A percentile compares a stretch with the other conserved stretches of the same genome.
Conservation (phyloP, 352 stramenopile genomes). For the Globisporangium canariense region DNA sequence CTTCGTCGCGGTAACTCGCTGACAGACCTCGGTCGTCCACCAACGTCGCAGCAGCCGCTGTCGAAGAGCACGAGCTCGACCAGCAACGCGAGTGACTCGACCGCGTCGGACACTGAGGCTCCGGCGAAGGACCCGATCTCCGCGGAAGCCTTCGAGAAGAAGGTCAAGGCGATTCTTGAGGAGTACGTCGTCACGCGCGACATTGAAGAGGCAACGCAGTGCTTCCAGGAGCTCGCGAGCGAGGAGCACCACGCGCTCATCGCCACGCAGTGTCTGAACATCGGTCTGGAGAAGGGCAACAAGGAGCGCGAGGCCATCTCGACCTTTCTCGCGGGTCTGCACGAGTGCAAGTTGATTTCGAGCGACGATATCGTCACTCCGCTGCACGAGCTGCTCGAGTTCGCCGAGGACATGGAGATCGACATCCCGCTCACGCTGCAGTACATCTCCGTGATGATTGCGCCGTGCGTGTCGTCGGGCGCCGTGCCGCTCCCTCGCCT, state of each 20-base stretch:
- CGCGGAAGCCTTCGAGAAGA: slow-evolving; percentile 73
- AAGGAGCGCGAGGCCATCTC: slow-evolving; percentile 58
- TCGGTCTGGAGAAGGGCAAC: slow-evolving; percentile 67
- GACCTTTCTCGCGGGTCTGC: slow-evolving; percentile 49
- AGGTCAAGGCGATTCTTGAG: slow-evolving; percentile 79
- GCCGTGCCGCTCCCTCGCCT: slow-evolving; percentile 40
- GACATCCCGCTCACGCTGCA: slow-evolving; percentile 70
- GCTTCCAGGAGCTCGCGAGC: slow-evolving; percentile 57
- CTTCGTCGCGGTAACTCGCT: slow-evolving; percentile 18
- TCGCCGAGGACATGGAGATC: slow-evolving; percentile 79
- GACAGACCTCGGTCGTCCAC: slow-evolving; percentile 29
- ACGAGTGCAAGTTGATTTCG: slow-evolving; percentile 47
- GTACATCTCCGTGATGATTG: slow-evolving; percentile 74
- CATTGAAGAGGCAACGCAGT: slow-evolving; percentile 65
- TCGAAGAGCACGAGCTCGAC: slow-evolving; percentile 8
- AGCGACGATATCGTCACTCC: slow-evolving; percentile 31
- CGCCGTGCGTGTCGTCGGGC: slow-evolving; percentile 44
- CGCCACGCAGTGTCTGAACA: slow-evolving; percentile 49
- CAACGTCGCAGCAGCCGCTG: slow-evolving; percentile 30
- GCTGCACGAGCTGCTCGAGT: slow-evolving; percentile 65
- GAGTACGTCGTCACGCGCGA: slow-evolving; percentile 87
- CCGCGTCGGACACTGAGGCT: slow-evolving; percentile 3
- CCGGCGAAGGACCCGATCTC: slow-evolving; percentile 24
- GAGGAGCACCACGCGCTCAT: slow-evolving; percentile 45
- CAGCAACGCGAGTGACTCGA: slow-evolving; percentile 6